phyloP scores from a whole-genome alignment of 305 asterid genomes.

The Rubia tinctorum region DNA sequence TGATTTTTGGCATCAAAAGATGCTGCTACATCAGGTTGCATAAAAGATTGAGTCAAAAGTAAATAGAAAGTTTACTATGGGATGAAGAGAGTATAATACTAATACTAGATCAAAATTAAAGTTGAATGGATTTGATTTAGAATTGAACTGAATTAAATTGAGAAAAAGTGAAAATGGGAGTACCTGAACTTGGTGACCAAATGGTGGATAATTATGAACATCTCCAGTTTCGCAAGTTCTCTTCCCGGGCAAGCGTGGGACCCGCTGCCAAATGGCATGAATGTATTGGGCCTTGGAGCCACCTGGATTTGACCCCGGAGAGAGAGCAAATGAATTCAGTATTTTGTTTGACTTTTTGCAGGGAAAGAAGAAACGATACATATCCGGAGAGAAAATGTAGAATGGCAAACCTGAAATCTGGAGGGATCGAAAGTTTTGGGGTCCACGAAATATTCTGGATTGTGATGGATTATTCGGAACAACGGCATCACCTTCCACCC shows the following conservation, averaged over 20 bases:
- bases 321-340: neutral
- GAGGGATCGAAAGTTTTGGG: constrained; percentile 73
- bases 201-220: constrained; percentile 67
- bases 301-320: constrained; percentile 46
- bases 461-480: constrained; percentile 90
- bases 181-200: constrained; percentile 62
- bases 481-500: constrained; percentile 99
- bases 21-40: too few relatives aligned
- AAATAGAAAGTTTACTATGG: too few relatives aligned
- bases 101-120: too few relatives aligned
- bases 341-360: neutral
- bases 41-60: too few relatives aligned
- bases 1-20: too few relatives aligned
- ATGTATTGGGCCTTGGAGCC: constrained; percentile 80
- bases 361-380: neutral
- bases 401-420: constrained; percentile 60
- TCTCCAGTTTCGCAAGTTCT: constrained; percentile 86
- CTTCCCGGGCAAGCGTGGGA: constrained; percentile 90
- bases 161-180: too few relatives aligned
- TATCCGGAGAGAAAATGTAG: neutral
- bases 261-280: constrained; percentile 93
- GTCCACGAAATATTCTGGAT: constrained; percentile 67
- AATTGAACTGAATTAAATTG: too few relatives aligned
- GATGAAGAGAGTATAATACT: too few relatives aligned
- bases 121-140: too few relatives aligned